Evolutionary conservation across 1,284 basidiomycete species (phyloP).

Genomic region (Pseudozyma sp.): DNA sequence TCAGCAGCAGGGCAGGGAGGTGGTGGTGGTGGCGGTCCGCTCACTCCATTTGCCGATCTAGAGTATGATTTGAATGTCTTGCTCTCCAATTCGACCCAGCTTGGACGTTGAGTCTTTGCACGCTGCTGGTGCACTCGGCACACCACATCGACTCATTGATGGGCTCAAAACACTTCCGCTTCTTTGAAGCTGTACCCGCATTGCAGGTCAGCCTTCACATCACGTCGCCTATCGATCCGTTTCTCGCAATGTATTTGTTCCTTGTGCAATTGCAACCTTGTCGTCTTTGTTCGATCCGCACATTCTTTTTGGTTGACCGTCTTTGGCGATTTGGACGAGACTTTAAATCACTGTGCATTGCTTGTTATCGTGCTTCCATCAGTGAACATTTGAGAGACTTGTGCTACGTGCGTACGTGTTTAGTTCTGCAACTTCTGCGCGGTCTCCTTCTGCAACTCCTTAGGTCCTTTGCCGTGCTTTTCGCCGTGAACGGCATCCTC

Average conservation of each 20-base stretch:
- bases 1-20: background rate
- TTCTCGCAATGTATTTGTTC: background rate
- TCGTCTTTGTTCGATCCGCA: no score
- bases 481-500: conserved; percentile 56
- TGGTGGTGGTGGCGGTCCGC: background rate
- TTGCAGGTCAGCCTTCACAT: no score
- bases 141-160: conserved; percentile 3
- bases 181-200: no score
- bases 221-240: background rate
- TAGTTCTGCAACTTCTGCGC: conserved; percentile 26
- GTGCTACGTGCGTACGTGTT: background rate
- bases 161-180: background rate
- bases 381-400: background rate
- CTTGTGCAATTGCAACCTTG: background rate
- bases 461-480: conserved; percentile 44
- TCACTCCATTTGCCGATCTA: conserved; percentile 13
- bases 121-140: background rate
- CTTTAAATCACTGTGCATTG: no score
- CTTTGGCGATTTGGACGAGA: background rate
- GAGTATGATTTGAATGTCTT: conserved; percentile 30
- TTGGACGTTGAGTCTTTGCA: background rate
- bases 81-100: conserved; percentile 19
- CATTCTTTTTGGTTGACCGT: background rate
- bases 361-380: background rate
- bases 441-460: conserved; percentile 55